Base-by-base conservation (phyloP, 176 grass and related monocot genomes). In the Pharus latifolius region DNA sequence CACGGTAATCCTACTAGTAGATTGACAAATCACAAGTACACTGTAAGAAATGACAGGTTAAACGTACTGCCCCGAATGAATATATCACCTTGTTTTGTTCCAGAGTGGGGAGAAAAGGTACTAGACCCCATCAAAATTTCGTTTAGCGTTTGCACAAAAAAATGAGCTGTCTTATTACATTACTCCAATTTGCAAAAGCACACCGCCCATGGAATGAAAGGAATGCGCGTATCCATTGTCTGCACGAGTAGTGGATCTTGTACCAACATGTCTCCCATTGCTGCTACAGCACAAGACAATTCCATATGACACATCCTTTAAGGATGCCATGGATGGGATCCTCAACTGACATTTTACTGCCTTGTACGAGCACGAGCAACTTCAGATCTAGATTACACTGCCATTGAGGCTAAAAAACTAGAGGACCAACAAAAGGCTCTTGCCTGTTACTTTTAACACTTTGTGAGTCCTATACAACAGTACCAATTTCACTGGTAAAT, bases 281-380 rank as follows among this genome's bases (percentile, higher is more conserved):
- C 76, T 69, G 48, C 63, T 69, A 75, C 83, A 85, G 47, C 83
- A 80, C 76, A 55, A 54, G 61, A 79, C 75, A 79, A 17, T 61
- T 60, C n/a, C 82, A 68, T 79, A 85, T 67, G 75, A 43, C 52
- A 26, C 60, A 34, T 28, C 72, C 56, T 53, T 9, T 10, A 34
- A 66, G 52, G 59, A 56, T 43, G 56, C 52, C 82, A 53, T 50
- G 43, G 67, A 46, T 35, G n/a, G n/a, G n/a, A 29, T 28, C 49
- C 16, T 13, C 47, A 63, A 14, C 22, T 31, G 15, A 6, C 68
- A 63, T 19, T 73, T 16, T 33, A 70, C 55, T 79, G 55, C 17
- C 58, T 32, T 24, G 25, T 4, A 41, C 24, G 17, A 26, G 67
- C 34, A 33, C 20, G 4, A 38, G 32, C 73, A 76, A 2, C 57